A percentile compares a stretch with the other conserved stretches of the same genome.
phyloP scores from a whole-genome alignment of 2,329 filamentous ascomycete species.

The Ampelomyces quisqualis region DNA sequence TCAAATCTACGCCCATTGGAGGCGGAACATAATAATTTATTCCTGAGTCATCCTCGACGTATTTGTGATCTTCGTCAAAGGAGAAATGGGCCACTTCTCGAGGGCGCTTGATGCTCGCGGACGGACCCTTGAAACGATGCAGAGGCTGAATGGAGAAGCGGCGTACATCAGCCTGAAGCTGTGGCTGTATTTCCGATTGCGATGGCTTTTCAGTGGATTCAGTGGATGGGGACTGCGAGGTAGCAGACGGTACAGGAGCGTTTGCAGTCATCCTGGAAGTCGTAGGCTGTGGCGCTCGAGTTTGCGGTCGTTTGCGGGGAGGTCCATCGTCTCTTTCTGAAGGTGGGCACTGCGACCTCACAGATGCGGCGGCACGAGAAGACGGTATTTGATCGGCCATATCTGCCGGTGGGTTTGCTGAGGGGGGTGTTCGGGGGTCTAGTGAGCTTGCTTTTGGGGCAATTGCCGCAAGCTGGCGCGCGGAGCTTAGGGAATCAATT shows the following conservation, averaged over 20 bases:
- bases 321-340: slow-evolving; percentile 17
- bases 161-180: slow-evolving; percentile 4
- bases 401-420: background rate
- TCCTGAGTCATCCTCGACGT: slow-evolving; percentile 74
- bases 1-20: slow-evolving; percentile 70
- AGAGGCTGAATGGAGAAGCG: slow-evolving; percentile 36
- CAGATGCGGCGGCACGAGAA: slow-evolving; percentile 2
- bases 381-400: background rate
- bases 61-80: slow-evolving; percentile 80
- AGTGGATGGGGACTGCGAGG: background rate
- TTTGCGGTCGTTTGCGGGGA: slow-evolving; percentile 35
- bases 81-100: slow-evolving; percentile 93
- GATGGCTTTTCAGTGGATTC: too few relatives aligned
- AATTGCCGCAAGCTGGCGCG: background rate
- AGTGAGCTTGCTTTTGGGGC: background rate
- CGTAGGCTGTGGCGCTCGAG: slow-evolving; percentile 35
- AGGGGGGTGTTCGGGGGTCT: background rate
- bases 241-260: background rate
- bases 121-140: slow-evolving; percentile 37
- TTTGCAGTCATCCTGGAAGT: slow-evolving; percentile 7
- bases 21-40: slow-evolving; percentile 86
- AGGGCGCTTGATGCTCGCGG: slow-evolving; percentile 38
- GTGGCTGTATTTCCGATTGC: too few relatives aligned
- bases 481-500: too few relatives aligned
- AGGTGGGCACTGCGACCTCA: slow-evolving; percentile 7